Evolutionary conservation across 305 asterid species (phyloP), one percentile per base, ranked within the genome.

Genomic region (Fraxinus platypoda): DNA sequence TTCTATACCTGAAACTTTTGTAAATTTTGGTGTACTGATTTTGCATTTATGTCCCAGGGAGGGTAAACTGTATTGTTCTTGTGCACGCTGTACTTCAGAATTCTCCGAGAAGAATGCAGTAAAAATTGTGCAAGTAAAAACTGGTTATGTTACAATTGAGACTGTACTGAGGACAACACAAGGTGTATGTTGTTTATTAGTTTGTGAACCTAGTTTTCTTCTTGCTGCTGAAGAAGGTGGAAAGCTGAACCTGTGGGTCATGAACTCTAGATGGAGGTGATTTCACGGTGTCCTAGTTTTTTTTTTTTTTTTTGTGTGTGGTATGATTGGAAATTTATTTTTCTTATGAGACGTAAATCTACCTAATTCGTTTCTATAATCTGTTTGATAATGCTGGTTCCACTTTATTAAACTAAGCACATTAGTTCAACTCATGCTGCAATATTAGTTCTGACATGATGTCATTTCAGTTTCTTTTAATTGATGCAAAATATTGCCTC

Each of bases 231-330:
- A 93, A 80, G 95, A 89, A 78, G 90, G 91, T 81, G 99, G 98
- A 85, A 92, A 88, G 86, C 92, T 92, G 84, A 88, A 91, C 87
- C 84, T 96, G 76, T 96, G 99, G 99, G 78, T 82, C 86, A 93
- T 96, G 98, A 89, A 92, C 89, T 87, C 95, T 78, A 87, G 72
- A 78, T 94, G 98, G 98, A 96, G 99, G 98, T 96, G 87, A 88
- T 78, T 89, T 75, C 80, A 78, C 79, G 66, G 68, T 25, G 31
- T 64, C 72, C 72, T 23, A 64, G 33, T 64, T 64, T 37, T 37
- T 8, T 38, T 1, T 38, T 43, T 41, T 41, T 68, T 68, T 0
- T n/a, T n/a, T n/a, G n/a, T 66, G 35, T 68, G 35, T 13, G 19
- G 35, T 68, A 68, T 68, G 38, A 68, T 66, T 25, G 34, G 4